phyloP scores from a whole-genome alignment of 371 early-diverging fungal genomes.

The Amoeboaphelidium protococcarum region DNA sequence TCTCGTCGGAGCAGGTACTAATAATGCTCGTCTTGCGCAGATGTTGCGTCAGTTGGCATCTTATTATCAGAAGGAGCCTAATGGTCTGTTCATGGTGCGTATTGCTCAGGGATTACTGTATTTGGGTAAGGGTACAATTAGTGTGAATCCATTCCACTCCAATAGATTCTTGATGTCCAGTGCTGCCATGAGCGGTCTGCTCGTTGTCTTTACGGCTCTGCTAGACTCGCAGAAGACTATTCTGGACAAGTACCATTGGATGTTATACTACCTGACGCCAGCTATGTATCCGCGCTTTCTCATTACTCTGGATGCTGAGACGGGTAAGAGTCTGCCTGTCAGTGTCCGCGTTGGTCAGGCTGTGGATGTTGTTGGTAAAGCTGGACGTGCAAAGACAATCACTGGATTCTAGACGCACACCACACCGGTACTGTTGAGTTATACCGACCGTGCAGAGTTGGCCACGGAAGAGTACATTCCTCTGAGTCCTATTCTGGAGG shows the following conservation, averaged over 20 bases:
- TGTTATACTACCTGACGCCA: slow-evolving; percentile 72
- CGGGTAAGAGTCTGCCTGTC: slow-evolving; percentile 43
- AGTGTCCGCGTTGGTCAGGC: slow-evolving; percentile 95
- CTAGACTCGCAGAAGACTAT: slow-evolving; percentile 54
- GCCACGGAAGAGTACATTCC: slow-evolving; percentile 81
- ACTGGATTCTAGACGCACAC: slow-evolving; percentile 96
- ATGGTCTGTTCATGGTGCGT: slow-evolving; percentile 71
- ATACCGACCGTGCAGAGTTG: slow-evolving; percentile 89
- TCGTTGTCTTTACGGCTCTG: slow-evolving; percentile 66
- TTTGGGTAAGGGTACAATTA: slow-evolving; percentile 94
- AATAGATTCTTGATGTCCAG: slow-evolving; percentile 73
- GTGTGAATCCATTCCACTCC: slow-evolving; percentile 75
- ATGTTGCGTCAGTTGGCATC: slow-evolving; percentile 85
- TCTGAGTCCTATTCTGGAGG: slow-evolving; percentile 59
- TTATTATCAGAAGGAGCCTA: slow-evolving; percentile 88
- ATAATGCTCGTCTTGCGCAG: slow-evolving; percentile 91
- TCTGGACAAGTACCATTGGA: slow-evolving; percentile 59
- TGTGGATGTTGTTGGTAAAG: slow-evolving; percentile 96
- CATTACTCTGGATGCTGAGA: slow-evolving; percentile 63
- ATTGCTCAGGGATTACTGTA: slow-evolving; percentile 93
- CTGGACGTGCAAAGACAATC: slow-evolving; percentile 93
- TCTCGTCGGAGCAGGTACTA: slow-evolving; percentile 97
- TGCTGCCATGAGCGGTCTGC: slow-evolving; percentile 60
- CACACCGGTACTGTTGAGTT: slow-evolving; percentile 86
- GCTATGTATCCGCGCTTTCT: slow-evolving; percentile 94